Evolutionary conservation across 2,329 filamentous ascomycete genomes (phyloP).

Genomic region (Leptographium wingfieldii): DNA sequence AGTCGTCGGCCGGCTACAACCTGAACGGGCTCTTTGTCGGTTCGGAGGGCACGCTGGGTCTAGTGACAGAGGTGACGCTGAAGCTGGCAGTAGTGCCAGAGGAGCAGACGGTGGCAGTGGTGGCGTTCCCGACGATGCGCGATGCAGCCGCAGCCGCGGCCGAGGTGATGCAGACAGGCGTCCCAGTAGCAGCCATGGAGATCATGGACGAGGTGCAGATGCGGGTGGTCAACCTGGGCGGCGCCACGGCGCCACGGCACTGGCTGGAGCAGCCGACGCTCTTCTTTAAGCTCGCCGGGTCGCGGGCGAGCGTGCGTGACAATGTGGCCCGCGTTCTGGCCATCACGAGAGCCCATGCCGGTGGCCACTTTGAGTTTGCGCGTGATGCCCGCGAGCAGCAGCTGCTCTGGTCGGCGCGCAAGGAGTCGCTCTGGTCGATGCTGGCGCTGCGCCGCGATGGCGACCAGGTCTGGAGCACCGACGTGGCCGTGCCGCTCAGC

Average conservation of each 20-base stretch:
- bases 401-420: conserved; percentile 67
- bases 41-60: conserved; percentile 67
- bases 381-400: conserved; percentile 57
- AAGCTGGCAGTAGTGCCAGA: conserved; percentile 68
- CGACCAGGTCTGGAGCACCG: conserved; percentile 69
- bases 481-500: conserved; percentile 72
- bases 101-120: conserved; percentile 65
- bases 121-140: conserved; percentile 64
- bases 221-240: conserved; percentile 65
- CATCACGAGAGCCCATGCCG: conserved; percentile 53
- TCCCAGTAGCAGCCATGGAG: conserved; percentile 68
- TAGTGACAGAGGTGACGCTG: conserved; percentile 73
- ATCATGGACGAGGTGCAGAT: conserved; percentile 86
- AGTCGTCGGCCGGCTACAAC: conserved; percentile 75
- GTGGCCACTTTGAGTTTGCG: conserved; percentile 64
- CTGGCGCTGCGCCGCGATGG: conserved; percentile 53
- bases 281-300: conserved; percentile 80
- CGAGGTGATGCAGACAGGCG: conserved; percentile 60
- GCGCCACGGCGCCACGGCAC: conserved; percentile 51
- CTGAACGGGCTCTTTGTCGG: conserved; percentile 70
- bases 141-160: conserved; percentile 64
- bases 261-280: conserved; percentile 69
- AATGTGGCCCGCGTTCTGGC: conserved; percentile 57
- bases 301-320: conserved; percentile 63
- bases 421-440: conserved; percentile 77